Conservation (phyloP, 306 rosid genomes). For the Dalbergia oliveri region DNA sequence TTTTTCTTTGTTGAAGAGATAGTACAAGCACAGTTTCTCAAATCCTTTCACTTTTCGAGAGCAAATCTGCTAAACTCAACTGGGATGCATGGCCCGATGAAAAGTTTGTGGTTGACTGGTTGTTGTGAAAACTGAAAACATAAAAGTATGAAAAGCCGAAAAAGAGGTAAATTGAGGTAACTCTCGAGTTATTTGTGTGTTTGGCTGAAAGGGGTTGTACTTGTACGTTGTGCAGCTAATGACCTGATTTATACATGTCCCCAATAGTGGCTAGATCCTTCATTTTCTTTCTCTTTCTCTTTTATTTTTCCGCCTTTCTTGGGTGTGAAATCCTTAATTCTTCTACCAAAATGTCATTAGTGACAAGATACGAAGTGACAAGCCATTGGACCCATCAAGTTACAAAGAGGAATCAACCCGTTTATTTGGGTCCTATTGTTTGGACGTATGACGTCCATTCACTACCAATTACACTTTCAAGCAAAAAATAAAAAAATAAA, state of each 20-base stretch:
- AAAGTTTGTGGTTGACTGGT: neutral
- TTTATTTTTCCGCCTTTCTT: neutral
- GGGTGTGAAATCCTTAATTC: neutral
- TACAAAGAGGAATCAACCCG: neutral
- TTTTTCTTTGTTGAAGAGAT: no score
- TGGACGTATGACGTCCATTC: neutral
- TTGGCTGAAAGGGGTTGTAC: neutral
- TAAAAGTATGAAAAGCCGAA: neutral
- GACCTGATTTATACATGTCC: neutral
- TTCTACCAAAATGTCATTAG: neutral
- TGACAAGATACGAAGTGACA: conserved; percentile 7
- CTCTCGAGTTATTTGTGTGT: neutral
- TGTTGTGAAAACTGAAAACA: neutral
- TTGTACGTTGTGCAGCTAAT: neutral
- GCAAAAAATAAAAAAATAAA: neutral
- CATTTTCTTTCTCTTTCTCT: neutral
- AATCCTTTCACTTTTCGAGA: neutral
- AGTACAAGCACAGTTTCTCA: neutral
- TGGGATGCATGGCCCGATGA: no score
- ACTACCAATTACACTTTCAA: neutral
- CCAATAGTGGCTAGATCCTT: neutral
- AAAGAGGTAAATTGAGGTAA: neutral
- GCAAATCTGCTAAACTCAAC: no score
- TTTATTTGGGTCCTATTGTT: no score
- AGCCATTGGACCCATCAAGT: neutral